Conservation (phyloP, 163 green algal genomes). For the Scenedesmus sp. region DNA sequence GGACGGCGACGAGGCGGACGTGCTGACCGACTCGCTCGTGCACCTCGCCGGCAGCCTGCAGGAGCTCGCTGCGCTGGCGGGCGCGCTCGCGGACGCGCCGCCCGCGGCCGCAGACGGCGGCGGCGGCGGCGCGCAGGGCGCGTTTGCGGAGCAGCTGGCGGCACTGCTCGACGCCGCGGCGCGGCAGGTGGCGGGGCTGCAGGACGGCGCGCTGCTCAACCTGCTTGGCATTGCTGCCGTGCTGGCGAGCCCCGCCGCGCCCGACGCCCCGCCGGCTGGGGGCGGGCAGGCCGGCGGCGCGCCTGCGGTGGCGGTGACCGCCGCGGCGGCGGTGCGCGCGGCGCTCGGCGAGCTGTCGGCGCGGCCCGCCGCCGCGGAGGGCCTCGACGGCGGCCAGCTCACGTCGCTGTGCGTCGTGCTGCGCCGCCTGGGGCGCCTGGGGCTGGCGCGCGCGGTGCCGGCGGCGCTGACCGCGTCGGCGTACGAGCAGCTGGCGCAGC, state of each 20-base stretch:
- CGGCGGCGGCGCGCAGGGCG: not conserved
- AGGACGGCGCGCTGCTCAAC: slow-evolving; percentile 28
- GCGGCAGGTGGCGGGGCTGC: not conserved
- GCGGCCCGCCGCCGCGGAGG: slow-evolving; percentile 24
- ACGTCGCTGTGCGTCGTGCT: slow-evolving; percentile 29
- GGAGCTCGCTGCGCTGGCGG: slow-evolving; percentile 19
- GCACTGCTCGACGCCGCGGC: slow-evolving; percentile 17
- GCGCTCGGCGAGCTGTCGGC: slow-evolving; percentile 1
- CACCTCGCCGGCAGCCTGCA: slow-evolving; percentile 36
- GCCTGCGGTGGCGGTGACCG: not conserved
- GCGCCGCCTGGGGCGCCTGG: slow-evolving; percentile 1
- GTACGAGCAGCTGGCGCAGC: slow-evolving; percentile 12
- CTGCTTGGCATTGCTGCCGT: slow-evolving; percentile 22
- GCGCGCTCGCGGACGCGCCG: no score
- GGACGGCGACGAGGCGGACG: slow-evolving; percentile 15
- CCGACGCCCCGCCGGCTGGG: no score
- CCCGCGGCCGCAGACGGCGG: slow-evolving; percentile 8
- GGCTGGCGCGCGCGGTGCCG: not conserved
- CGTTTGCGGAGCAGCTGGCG: slow-evolving; percentile 10
- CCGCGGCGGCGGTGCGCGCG: slow-evolving; percentile 7
- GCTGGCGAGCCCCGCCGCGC: slow-evolving; percentile 7
- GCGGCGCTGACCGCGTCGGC: not conserved
- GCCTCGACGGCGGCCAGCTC: not conserved
- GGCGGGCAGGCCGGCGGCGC: not conserved
- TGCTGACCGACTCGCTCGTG: slow-evolving; percentile 8